Conservation (phyloP, 176 grass and related monocot species). For the Poa annua region DNA sequence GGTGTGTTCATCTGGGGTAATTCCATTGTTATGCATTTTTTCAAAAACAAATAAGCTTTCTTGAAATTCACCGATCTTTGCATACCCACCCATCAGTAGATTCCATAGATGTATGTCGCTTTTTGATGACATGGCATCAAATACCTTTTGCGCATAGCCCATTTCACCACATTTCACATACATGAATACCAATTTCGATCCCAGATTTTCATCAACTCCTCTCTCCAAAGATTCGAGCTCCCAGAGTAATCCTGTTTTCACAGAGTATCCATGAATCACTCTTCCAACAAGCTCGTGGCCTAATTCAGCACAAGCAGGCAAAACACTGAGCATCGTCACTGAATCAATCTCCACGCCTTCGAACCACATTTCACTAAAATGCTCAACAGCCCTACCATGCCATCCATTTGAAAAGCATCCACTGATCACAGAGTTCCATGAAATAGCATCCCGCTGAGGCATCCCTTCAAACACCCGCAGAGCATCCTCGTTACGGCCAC, state of each 20-base stretch:
- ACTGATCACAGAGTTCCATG: constrained; percentile 82
- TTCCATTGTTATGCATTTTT: constrained; percentile 57
- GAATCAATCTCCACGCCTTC: constrained; percentile 54
- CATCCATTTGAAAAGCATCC: constrained; percentile 70
- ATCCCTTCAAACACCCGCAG: constrained; percentile 62
- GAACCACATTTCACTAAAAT: constrained; percentile 63
- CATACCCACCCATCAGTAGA: constrained; percentile 68
- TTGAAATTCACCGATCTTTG: constrained; percentile 55
- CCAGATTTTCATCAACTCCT: constrained; percentile 55
- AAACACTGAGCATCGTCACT: constrained; percentile 66
- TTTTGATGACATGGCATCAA: constrained; percentile 55
- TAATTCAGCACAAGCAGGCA: constrained; percentile 71
- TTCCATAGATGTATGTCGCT: constrained; percentile 61
- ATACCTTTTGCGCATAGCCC: constrained; percentile 59
- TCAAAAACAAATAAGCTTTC: constrained; percentile 73
- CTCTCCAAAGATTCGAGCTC: constrained; percentile 42
- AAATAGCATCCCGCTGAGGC: constrained; percentile 66
- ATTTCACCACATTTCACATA: constrained; percentile 78
- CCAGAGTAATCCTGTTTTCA: constrained; percentile 56
- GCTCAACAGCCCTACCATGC: constrained; percentile 46
- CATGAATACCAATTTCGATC: constrained; percentile 82
- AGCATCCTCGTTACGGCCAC: constrained; percentile 50
- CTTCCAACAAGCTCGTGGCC: constrained; percentile 54
- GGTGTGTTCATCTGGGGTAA: constrained; percentile 60
- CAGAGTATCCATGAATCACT: constrained; percentile 69